Conservation (phyloP, 371 early-diverging fungal species). For the Mucor velutinosus region DNA sequence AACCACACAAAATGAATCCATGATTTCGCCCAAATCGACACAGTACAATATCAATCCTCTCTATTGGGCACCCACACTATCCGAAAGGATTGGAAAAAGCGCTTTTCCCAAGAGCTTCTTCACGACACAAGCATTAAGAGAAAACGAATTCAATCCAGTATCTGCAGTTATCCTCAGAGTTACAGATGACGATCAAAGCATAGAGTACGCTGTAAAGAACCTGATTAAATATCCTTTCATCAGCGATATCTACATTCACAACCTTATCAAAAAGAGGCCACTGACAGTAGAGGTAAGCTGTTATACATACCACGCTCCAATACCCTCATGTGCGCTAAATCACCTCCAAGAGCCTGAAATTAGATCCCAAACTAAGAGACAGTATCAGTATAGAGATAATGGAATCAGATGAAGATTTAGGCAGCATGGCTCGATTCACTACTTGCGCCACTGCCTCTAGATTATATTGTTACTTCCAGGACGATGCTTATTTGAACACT, state of each 20-base stretch:
- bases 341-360: constrained; percentile 1
- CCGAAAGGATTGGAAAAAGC: constrained; percentile 24
- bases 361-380: constrained; percentile 4
- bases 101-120: constrained; percentile 43
- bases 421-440: constrained; percentile 62
- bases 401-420: constrained; percentile 51
- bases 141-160: constrained; percentile 50
- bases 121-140: constrained; percentile 29
- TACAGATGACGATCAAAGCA: constrained; percentile 43
- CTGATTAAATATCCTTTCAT: constrained; percentile 59
- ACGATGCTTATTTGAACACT: constrained; percentile 57
- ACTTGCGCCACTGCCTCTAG: constrained; percentile 62
- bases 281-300: constrained; percentile 30
- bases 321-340: neutral
- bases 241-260: constrained; percentile 59
- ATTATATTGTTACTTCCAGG: constrained; percentile 66
- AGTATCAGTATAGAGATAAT: constrained; percentile 39
- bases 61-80: constrained; percentile 25
- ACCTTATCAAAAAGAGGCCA: constrained; percentile 39
- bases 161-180: constrained; percentile 60
- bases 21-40: neutral
- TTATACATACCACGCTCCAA: neutral
- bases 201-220: constrained; percentile 47
- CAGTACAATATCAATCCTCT: constrained; percentile 23
- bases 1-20: neutral